Evolutionary conservation across 352 stramenopile genomes (phyloP), one percentile per base, ranked within the genome.

Genomic region (Phytophthora tubulina): DNA sequence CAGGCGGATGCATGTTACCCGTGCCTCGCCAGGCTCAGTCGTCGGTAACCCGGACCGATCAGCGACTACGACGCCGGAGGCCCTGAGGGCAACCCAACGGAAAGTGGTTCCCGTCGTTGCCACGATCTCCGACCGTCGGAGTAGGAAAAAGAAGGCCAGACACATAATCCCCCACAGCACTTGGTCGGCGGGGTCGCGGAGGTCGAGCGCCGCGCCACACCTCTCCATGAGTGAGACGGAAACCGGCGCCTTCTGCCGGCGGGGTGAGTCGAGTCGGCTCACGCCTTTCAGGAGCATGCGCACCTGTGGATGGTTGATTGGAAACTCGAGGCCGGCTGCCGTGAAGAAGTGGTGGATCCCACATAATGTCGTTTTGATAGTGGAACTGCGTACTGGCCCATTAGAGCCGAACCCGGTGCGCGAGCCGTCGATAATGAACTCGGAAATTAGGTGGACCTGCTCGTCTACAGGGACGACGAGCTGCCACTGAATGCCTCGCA

Each of bases 141-240:
- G 45, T 1, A 71, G 10, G 46, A 71, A 65, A 17, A 71, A 71
- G 46, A 70, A 70, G 2, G 44, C 14, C 52, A 70, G 5, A 32
- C 44, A 51, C 62, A 56, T 41, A 27, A 53, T 44, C 44, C 39
- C 62, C 42, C 50, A 62, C 1, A 67, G 39, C 14, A 41, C 51
- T 46, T 62, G 61, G 30, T 54, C 50, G 0, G 41, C n/a, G 3
- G 61, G 41, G 33, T 60, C 39, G 27, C 44, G 5, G 21, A 62
- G 41, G 39, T 49, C 13, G 21, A 56, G 50, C 1, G 8, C 2
- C 0, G 15, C 0, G 27, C 10, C 2, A n/a, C 50, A 62, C 6
- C 1, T 3, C 21, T 69, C 41, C 1, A 69, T 6, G 2, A 57
- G n/a, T 10, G 30, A 4, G 1, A 69, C 4, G 3, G 50, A 62